A percentile compares a stretch with the other conserved stretches of the same genome.
Evolutionary conservation across 2,329 filamentous ascomycete species (phyloP).

Genomic region (Trichothecium sympodiale): DNA sequence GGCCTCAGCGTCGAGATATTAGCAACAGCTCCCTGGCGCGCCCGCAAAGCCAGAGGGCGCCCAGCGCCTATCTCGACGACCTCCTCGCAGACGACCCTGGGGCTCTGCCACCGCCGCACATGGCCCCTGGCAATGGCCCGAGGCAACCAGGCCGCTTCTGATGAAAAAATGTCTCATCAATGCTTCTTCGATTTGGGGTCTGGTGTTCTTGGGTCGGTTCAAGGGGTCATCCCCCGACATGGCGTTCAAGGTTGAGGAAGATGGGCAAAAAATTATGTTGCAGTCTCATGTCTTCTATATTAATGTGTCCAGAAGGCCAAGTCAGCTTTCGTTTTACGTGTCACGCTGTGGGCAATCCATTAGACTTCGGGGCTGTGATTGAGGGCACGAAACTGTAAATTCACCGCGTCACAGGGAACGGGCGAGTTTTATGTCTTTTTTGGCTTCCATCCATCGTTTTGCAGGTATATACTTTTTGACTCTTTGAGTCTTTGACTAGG

Average conservation of each 20-base stretch:
- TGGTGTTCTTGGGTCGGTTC: background rate
- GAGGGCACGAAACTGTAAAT: too few relatives aligned
- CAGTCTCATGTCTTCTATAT: too few relatives aligned
- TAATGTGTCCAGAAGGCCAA: too few relatives aligned
- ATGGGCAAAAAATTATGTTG: background rate
- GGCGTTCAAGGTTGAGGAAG: too few relatives aligned
- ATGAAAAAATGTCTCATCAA: slow-evolving; percentile 9
- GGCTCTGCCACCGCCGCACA: slow-evolving; percentile 33
- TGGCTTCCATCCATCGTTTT: too few relatives aligned
- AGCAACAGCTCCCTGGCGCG: slow-evolving; percentile 55
- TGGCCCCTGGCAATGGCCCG: slow-evolving; percentile 15
- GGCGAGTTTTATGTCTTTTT: too few relatives aligned
- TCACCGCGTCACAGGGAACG: too few relatives aligned
- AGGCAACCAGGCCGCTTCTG: slow-evolving; percentile 3
- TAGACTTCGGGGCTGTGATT: too few relatives aligned
- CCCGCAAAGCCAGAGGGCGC: slow-evolving; percentile 56
- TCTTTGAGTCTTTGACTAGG: too few relatives aligned
- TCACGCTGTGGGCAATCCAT: too few relatives aligned
- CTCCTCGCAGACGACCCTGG: slow-evolving; percentile 66
- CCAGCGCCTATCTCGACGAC: slow-evolving; percentile 84
- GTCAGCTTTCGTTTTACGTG: too few relatives aligned
- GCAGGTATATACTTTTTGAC: too few relatives aligned
- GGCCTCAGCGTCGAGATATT: slow-evolving; percentile 34
- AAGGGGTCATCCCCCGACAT: background rate
- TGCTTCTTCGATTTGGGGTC: background rate